Evolutionary conservation across 345 rosid genomes (phyloP), one percentile per base, ranked within the genome.

Genomic region (Alliaria petiolata): DNA sequence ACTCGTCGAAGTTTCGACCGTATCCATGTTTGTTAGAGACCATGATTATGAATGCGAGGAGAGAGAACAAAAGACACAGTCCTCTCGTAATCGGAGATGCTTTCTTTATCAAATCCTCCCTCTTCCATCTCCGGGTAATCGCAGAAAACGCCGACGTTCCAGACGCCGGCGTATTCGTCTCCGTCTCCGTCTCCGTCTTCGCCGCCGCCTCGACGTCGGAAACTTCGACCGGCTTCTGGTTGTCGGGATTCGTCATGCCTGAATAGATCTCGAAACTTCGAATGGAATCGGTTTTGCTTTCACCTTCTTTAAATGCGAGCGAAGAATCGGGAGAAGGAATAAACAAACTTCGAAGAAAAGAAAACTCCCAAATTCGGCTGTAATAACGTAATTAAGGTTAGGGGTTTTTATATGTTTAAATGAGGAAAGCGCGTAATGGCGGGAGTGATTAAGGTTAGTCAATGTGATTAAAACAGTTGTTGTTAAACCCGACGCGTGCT

Each of bases 21-120:
- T 63, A 81, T 1, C 99, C 97, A 62, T 89, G 99, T 75, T 79
- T 85, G 71, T 95, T 95, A 42, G 85, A 84, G 1, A 83, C 97
- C 89, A 81, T 87, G 70, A 89, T 72, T 6, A 91, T 62, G 58
- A 91, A 88, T n/a, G 96, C 71, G 4, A 95, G 82, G 63, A 91
- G 68, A 74, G 98, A 95, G 81, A 91, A 87, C 38, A 88, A 7
- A 34, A 95, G 62, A 61, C 82, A 79, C 62, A 82, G 56, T 67
- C 85, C 91, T 62, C 99, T 84, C 65, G 78, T 62, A 8, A 57
- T 82, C 72, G 86, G 46, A 22, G 85, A 87, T 7, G 85, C 90
- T 76, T 76, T 86, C 59, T 81, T 81, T 25, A 86, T 15, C 81
- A 91, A 43, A 59, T 86, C 92, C 36, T 89, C 95, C 53, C 90